Conservation (phyloP, 768 basidiomycete species). For the Pleurotus giganteus region DNA sequence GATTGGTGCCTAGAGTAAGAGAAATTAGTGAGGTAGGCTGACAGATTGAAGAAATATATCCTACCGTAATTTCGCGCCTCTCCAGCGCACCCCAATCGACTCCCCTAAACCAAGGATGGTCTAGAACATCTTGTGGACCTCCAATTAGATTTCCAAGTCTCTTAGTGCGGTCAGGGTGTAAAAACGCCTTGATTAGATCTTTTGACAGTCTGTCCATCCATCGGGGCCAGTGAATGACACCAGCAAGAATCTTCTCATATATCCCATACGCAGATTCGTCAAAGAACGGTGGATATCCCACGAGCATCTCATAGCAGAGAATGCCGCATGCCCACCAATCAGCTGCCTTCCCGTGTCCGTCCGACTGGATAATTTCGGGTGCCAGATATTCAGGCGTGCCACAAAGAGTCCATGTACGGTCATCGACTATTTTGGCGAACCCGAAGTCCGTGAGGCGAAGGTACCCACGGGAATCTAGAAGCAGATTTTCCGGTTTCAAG, state of each 20-base stretch:
- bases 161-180: conserved; percentile 90
- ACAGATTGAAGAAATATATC: conserved; percentile 21
- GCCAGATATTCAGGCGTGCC: conserved; percentile 97
- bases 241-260: conserved; percentile 94
- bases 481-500: conserved; percentile 97
- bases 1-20: conserved; percentile 67
- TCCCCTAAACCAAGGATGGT: conserved; percentile 93
- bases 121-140: conserved; percentile 86
- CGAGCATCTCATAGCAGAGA: conserved; percentile 97
- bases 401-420: conserved; percentile 97
- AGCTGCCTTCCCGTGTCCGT: conserved; percentile 96
- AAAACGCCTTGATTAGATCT: conserved; percentile 83
- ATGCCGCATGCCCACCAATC: conserved; percentile 99
- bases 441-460: conserved; percentile 97
- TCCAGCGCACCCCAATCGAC: conserved; percentile 92
- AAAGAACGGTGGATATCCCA: conserved; percentile 98
- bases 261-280: conserved; percentile 98
- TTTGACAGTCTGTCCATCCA: conserved; percentile 87
- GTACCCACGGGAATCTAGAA: conserved; percentile 91
- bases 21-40: conserved; percentile 7
- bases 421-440: conserved; percentile 96
- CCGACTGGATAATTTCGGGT: conserved; percentile 96
- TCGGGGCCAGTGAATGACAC: conserved; percentile 87
- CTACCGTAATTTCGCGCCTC: conserved; percentile 80
- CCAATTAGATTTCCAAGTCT: conserved; percentile 92